Percentiles rank a stretch among this genome's conserved stretches.
Evolutionary conservation across 1,284 basidiomycete genomes (phyloP).

Genomic region (Cystobasidium sp.): DNA sequence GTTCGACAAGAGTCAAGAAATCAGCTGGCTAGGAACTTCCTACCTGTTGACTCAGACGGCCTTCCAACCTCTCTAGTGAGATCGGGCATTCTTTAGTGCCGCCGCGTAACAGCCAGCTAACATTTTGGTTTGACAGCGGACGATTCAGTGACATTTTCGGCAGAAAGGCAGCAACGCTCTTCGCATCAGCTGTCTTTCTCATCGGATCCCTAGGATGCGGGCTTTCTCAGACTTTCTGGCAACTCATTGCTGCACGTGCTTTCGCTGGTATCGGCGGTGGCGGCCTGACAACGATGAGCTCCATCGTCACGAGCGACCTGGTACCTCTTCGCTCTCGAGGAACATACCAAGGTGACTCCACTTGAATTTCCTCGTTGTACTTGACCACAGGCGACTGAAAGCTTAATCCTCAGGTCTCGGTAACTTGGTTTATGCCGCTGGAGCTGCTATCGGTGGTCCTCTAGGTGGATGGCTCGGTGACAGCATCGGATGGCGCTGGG

Average conservation of each 20-base stretch:
- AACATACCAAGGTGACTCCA: conserved; percentile 45
- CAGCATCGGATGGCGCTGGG: conserved; percentile 49
- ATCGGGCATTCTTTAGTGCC: neutral
- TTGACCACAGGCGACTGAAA: neutral
- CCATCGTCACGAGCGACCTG: conserved; percentile 48
- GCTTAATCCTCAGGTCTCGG: conserved; percentile 49
- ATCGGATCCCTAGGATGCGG: conserved; percentile 49
- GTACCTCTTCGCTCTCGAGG: conserved; percentile 49
- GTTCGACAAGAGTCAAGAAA: conserved; percentile 47
- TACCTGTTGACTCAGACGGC: conserved; percentile 46
- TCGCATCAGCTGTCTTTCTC: conserved; percentile 49
- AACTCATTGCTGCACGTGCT: conserved; percentile 49
- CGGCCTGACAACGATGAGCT: conserved; percentile 47
- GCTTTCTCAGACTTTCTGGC: conserved; percentile 46
- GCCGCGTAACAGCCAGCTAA: neutral
- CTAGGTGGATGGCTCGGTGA: conserved; percentile 50
- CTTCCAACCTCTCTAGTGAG: conserved; percentile 48
- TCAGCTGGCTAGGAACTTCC: conserved; percentile 46
- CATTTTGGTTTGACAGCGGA: conserved; percentile 43
- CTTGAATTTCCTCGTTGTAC: neutral
- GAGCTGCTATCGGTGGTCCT: conserved; percentile 56
- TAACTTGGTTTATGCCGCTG: conserved; percentile 57
- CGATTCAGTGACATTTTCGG: conserved; percentile 51
- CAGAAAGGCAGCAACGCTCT: conserved; percentile 49
- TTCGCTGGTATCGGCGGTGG: conserved; percentile 52